phyloP scores from a whole-genome alignment of 257 asterid genomes.

The Knoxia roxburghii region DNA sequence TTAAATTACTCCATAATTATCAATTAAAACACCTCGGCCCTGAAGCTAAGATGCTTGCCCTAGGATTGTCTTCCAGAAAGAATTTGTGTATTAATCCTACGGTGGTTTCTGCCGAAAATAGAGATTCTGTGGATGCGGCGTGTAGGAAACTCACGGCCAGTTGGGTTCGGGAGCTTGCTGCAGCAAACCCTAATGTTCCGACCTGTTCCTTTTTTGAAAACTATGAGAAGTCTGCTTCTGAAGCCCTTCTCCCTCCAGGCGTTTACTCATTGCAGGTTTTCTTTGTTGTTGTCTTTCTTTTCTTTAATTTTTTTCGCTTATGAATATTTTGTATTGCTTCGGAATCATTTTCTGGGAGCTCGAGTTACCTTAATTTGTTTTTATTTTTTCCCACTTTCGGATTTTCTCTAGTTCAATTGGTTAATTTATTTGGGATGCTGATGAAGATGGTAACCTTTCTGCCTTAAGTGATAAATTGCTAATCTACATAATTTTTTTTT shows the following conservation, averaged over 20 bases:
- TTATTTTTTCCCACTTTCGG: background rate
- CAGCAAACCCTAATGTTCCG: conserved; percentile 64
- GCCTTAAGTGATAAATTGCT: background rate
- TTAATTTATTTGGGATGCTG: background rate
- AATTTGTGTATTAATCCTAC: conserved; percentile 76
- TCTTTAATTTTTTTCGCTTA: background rate
- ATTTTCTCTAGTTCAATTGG: background rate
- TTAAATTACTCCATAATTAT: conserved; percentile 63
- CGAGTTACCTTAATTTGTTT: background rate
- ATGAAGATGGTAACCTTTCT: background rate
- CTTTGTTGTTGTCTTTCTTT: no score
- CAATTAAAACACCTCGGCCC: conserved; percentile 68
- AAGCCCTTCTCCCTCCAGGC: conserved; percentile 86
- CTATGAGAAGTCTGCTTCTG: conserved; percentile 68
- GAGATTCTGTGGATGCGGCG: conserved; percentile 94
- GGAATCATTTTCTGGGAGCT: no score
- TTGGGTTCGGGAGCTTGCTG: conserved; percentile 79
- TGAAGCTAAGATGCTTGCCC: conserved; percentile 62
- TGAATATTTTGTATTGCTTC: no score
- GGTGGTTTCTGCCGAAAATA: conserved; percentile 86
- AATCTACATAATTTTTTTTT: background rate
- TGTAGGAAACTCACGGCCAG: conserved; percentile 93
- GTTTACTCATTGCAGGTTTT: conserved; percentile 91
- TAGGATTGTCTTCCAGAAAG: conserved; percentile 93
- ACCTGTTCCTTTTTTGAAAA: conserved; percentile 76